phyloP scores from a whole-genome alignment of 768 basidiomycete genomes.

The Tephrocybe sp. region DNA sequence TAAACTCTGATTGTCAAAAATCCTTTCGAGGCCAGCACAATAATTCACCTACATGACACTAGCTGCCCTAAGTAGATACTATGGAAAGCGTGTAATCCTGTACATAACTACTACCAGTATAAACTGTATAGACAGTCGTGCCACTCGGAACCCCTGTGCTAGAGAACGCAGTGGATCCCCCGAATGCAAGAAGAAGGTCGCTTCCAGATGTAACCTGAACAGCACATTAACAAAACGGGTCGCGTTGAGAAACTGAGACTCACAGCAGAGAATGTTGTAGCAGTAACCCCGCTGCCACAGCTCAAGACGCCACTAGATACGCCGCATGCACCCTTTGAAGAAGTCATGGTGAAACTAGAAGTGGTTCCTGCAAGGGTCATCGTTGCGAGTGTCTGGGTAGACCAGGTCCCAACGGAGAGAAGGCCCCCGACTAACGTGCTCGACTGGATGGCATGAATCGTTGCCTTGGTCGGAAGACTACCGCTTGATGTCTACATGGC shows the following conservation, averaged over 20 bases:
- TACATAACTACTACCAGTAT: conserved; percentile 31
- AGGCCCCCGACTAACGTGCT: conserved; percentile 48
- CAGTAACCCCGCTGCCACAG: conserved; percentile 52
- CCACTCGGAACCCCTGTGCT: conserved; percentile 56
- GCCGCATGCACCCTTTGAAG: conserved; percentile 59
- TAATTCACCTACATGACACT: background rate
- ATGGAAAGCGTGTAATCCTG: conserved; percentile 40
- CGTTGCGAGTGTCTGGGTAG: conserved; percentile 59
- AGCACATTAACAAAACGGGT: conserved; percentile 1
- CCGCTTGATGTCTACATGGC: conserved; percentile 14
- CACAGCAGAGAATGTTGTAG: conserved; percentile 53
- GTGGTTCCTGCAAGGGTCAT: conserved; percentile 48
- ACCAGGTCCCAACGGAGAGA: conserved; percentile 57
- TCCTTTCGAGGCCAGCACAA: background rate
- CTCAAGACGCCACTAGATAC: conserved; percentile 44
- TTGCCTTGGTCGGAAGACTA: conserved; percentile 44
- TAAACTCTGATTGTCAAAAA: background rate
- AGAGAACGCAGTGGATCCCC: conserved; percentile 49
- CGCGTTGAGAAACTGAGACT: conserved; percentile 20
- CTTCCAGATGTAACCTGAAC: conserved; percentile 48
- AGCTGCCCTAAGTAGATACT: conserved; percentile 25
- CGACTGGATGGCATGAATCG: conserved; percentile 40
- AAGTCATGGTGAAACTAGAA: conserved; percentile 55
- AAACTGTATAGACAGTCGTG: conserved; percentile 38
- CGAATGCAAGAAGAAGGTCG: conserved; percentile 46